Evolutionary conservation across 2,329 filamentous ascomycete genomes (phyloP), one percentile per base, ranked within the genome.

Genomic region (Fusarium sp.): DNA sequence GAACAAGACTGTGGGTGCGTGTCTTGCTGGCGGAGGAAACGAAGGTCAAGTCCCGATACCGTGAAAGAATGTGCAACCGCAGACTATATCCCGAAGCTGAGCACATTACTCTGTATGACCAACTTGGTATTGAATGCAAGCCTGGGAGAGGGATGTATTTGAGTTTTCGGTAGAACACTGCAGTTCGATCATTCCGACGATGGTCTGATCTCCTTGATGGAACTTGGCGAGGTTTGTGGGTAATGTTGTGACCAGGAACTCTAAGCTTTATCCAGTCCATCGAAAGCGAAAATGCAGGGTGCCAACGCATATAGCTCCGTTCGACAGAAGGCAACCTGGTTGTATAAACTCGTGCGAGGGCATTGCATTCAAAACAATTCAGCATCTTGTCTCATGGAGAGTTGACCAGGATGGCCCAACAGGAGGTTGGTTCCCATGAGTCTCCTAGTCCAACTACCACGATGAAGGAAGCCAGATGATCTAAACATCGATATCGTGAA

Each of bases 11-110:
- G 83, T 82, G 4, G 85, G 87, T 6, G 78, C 78, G 0, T 80
- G 78, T 15, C 82, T 71, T 35, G 17, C 22, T 74, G 76, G 17
- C 80, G 79, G 6, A 87, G 75, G 3, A 88, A 58, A 1, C 86
- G 47, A 17, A 22, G 15, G 15, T 85, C 3, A 2, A 77, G 56
- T 1, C 84, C 83, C 44, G 88, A 83, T 2, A 88, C 78, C 81
- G 81, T 9, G 80, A 73, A 63, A 87, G 85, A 17, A 88, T 78
- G 6, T 82, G 74, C 4, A 80, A 74, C 59, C 85, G 83, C 0
- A 86, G 15, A 84, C 77, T 7, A 81, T 79, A 67, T 87, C 85
- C 0, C 87, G 75, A 1, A 84, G 48, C 84, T 84, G 8, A 87
- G 81, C 1, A 81, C 73, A 51, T 87, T 85, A 63, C 87, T 86